These are phyloP conservation scores for Mangifera indica DNA, from an alignment of 345 rosid genomes.

Conservation along the genomic window DNA sequence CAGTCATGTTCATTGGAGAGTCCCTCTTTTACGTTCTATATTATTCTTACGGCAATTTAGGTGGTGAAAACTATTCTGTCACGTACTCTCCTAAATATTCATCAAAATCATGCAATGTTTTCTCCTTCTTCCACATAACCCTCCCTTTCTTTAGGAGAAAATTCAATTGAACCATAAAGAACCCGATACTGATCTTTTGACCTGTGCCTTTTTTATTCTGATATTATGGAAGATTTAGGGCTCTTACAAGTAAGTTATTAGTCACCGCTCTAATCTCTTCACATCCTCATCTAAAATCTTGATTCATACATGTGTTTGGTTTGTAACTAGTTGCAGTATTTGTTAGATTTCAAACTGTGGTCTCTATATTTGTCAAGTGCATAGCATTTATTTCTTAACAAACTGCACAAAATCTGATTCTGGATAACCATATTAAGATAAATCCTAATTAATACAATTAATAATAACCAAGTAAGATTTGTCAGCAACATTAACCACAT, in stretches of 20 bases:
- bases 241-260: background rate
- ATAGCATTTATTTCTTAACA: too few species aligned
- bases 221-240: background rate
- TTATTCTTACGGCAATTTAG: background rate
- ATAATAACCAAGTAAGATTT: background rate
- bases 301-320: too few species aligned
- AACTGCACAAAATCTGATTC: background rate
- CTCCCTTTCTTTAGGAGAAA: background rate
- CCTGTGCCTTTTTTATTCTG: background rate
- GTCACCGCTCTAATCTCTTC: background rate
- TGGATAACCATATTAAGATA: background rate
- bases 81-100: background rate
- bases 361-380: too few species aligned
- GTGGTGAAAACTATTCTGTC: background rate
- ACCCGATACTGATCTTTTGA: background rate
- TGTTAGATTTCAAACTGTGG: too few species aligned
- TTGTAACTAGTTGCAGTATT: too few species aligned
- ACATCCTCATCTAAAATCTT: too few species aligned
- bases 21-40: background rate
- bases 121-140: background rate
- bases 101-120: background rate
- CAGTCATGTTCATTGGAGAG: background rate
- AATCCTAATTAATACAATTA: background rate
- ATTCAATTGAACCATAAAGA: background rate
- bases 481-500: conserved; percentile 17